A percentile compares a stretch with the other conserved stretches of the same genome.
Conservation (phyloP, 2,329 filamentous ascomycete genomes). For the Fonsecaea multimorphosa region DNA sequence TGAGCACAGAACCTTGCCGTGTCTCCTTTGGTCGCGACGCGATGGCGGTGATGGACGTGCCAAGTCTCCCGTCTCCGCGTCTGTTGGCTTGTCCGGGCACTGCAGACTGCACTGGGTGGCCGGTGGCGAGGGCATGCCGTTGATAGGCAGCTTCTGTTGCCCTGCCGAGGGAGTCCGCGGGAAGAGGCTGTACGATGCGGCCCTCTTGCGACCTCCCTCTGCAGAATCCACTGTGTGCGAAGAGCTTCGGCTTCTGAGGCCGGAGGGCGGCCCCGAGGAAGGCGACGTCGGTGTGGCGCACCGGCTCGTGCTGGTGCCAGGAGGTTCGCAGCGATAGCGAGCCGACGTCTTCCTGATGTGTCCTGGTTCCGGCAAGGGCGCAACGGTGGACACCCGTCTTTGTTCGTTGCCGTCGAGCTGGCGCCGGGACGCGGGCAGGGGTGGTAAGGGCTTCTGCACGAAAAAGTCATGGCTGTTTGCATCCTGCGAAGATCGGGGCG, state of each 20-base stretch:
- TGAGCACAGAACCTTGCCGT: conserved; percentile 7
- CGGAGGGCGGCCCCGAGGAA: conserved; percentile 23
- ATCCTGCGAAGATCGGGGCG: background rate
- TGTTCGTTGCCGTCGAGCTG: background rate
- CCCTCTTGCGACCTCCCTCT: conserved; percentile 14
- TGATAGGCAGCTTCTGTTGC: background rate
- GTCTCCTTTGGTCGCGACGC: conserved; percentile 3
- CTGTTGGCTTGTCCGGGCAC: background rate
- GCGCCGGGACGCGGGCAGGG: background rate
- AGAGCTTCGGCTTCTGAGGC: conserved; percentile 26
- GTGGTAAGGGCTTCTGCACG: conserved; percentile 15
- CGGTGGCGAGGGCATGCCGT: conserved; percentile 14
- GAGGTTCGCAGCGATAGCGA: conserved; percentile 29
- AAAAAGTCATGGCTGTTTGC: conserved; percentile 7
- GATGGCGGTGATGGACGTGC: conserved; percentile 4
- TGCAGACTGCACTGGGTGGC: background rate
- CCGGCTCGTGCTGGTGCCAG: background rate
- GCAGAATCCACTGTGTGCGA: conserved; percentile 21
- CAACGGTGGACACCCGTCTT: conserved; percentile 32
- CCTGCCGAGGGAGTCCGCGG: conserved; percentile 24
- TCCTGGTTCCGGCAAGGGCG: conserved; percentile 32
- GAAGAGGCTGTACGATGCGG: conserved; percentile 35
- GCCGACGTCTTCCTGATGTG: conserved; percentile 33
- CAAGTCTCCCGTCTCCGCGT: background rate
- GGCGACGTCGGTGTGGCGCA: conserved; percentile 25